These are phyloP conservation scores for Fraxinus nigra DNA, from an alignment of 305 asterid genomes.

Conservation along the genomic window DNA sequence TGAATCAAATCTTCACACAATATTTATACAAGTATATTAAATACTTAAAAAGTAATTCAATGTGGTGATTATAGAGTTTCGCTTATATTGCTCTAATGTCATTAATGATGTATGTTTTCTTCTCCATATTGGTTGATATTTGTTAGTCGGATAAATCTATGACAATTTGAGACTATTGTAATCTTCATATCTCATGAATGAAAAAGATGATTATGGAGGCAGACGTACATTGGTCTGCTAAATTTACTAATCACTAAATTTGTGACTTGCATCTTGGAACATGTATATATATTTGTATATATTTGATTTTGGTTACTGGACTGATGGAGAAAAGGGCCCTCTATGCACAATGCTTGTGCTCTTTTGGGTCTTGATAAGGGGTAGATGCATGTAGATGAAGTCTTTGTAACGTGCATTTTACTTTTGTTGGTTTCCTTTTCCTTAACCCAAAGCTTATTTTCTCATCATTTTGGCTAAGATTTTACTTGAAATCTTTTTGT, in stretches of 20 bases:
- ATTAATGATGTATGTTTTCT: no score
- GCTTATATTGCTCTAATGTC: not conserved
- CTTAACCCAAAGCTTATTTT: not conserved
- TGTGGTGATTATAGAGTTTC: not conserved
- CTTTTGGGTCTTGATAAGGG: not conserved
- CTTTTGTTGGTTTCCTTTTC: not conserved
- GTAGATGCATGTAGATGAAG: not conserved
- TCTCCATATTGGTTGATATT: not conserved
- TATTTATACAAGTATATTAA: not conserved
- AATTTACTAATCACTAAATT: no score
- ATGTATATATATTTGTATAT: no score
- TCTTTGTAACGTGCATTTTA: not conserved
- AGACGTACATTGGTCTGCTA: no score
- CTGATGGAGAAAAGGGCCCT: no score
- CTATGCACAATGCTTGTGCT: not conserved
- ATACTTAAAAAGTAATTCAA: not conserved
- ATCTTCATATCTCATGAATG: no score
- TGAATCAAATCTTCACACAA: not conserved
- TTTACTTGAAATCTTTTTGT: not conserved
- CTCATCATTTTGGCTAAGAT: not conserved
- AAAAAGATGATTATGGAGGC: no score
- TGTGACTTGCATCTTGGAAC: no score
- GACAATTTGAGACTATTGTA: no score
- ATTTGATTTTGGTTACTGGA: no score
- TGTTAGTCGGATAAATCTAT: no score